Percentiles rank a stretch among this genome's conserved stretches.
Conservation (phyloP, 768 basidiomycete genomes). For the Infundibulicybe gibba region DNA sequence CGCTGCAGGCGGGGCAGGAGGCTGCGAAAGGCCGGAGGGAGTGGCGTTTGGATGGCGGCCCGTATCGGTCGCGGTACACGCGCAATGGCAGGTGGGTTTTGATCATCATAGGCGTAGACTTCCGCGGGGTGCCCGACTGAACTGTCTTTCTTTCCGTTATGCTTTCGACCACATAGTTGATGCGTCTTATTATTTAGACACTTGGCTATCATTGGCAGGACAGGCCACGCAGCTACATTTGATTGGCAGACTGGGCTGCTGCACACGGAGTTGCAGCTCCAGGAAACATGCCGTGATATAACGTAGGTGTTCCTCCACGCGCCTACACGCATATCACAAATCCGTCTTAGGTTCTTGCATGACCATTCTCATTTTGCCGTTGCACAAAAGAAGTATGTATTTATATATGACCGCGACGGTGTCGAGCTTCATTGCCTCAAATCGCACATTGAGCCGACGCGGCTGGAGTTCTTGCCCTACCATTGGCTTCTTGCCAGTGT, state of each 20-base stretch:
- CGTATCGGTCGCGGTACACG: conserved; percentile 82
- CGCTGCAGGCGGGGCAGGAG: conserved; percentile 61
- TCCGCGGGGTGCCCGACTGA: no score
- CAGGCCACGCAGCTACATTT: conserved; percentile 89
- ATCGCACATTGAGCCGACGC: conserved; percentile 83
- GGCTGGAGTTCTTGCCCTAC: conserved; percentile 90
- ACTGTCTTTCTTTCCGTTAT: neutral
- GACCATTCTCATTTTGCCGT: conserved; percentile 93
- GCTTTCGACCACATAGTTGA: neutral
- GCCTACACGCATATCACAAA: neutral
- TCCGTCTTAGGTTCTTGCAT: conserved; percentile 69
- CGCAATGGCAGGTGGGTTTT: conserved; percentile 78
- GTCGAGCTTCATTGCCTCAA: conserved; percentile 88
- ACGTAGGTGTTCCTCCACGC: conserved; percentile 50
- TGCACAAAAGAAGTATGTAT: conserved; percentile 94
- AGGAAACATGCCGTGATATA: conserved; percentile 90
- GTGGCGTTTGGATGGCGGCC: conserved; percentile 81
- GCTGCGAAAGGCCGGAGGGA: conserved; percentile 75
- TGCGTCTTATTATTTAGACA: conserved; percentile 44
- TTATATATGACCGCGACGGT: conserved; percentile 92
- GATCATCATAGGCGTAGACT: neutral
- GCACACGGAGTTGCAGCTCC: conserved; percentile 84
- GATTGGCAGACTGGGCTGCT: conserved; percentile 89
- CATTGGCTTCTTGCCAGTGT: conserved; percentile 91
- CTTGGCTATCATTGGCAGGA: conserved; percentile 77